phyloP scores from a whole-genome alignment of 1,139 yeast species.

The Taphrina pruni region DNA sequence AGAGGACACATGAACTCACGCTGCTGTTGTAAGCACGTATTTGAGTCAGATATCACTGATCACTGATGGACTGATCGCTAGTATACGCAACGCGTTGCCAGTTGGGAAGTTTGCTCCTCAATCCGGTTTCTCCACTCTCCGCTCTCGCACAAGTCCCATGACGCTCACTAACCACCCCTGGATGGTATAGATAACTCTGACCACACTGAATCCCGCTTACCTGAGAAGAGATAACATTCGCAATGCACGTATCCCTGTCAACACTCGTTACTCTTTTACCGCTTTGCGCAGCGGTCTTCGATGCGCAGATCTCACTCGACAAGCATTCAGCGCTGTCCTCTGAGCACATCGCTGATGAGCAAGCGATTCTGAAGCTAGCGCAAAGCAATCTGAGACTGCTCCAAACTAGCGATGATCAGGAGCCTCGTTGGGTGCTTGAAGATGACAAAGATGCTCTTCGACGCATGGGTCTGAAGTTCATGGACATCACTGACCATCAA shows the following conservation, averaged over 20 bases:
- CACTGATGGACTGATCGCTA: constrained; percentile 6
- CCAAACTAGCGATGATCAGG: constrained; percentile 8
- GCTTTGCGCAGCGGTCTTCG: background rate
- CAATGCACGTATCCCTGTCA: constrained; percentile 1
- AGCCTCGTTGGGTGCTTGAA: constrained; percentile 57
- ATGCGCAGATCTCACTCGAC: background rate
- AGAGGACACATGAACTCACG: too few relatives aligned
- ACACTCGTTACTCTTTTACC: constrained; percentile 11
- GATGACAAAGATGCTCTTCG: constrained; percentile 62
- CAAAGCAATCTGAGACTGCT: constrained; percentile 25
- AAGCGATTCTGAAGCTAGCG: constrained; percentile 15
- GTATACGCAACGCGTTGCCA: too few relatives aligned
- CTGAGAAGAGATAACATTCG: too few relatives aligned
- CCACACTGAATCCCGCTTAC: too few relatives aligned
- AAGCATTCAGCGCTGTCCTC: background rate
- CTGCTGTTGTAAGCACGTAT: too few relatives aligned
- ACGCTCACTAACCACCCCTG: background rate
- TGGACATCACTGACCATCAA: constrained; percentile 68
- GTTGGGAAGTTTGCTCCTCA: constrained; percentile 4
- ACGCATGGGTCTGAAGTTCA: constrained; percentile 63
- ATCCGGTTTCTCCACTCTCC: constrained; percentile 14
- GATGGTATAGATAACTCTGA: too few relatives aligned
- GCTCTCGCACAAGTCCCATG: background rate
- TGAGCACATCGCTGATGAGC: constrained; percentile 1
- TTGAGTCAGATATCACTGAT: background rate